Conservation (phyloP, 2,329 filamentous ascomycete genomes). For the Dactylellina drechsleri region DNA sequence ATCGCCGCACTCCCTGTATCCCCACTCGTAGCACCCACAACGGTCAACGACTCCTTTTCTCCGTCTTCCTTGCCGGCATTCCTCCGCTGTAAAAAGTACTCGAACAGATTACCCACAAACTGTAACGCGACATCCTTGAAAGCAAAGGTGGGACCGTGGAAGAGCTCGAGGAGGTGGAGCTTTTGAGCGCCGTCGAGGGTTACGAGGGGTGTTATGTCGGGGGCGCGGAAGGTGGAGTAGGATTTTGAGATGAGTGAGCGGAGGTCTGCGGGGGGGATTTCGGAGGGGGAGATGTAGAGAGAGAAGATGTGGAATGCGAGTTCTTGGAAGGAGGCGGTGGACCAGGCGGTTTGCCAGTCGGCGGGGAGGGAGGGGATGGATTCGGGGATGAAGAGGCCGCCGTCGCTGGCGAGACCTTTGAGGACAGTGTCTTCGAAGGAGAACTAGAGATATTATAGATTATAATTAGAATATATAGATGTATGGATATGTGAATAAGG, state of each 20-base stretch:
- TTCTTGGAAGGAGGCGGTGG: constrained; percentile 79
- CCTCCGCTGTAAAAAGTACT: constrained; percentile 81
- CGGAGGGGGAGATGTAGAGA: constrained; percentile 83
- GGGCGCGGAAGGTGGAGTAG: constrained; percentile 86
- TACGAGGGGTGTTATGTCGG: constrained; percentile 80
- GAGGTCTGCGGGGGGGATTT: constrained; percentile 83
- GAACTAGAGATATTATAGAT: constrained; percentile 66
- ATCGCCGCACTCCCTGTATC: constrained; percentile 95
- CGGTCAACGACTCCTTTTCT: constrained; percentile 75
- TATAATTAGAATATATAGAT: constrained; percentile 6
- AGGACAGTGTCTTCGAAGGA: constrained; percentile 92
- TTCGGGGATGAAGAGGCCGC: constrained; percentile 89
- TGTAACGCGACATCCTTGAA: constrained; percentile 97
- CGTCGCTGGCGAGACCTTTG: constrained; percentile 86
- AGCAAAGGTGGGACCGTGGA: constrained; percentile 93
- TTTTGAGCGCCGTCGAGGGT: constrained; percentile 77
- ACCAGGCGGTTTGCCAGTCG: constrained; percentile 77
- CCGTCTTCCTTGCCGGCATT: constrained; percentile 74
- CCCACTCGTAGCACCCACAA: constrained; percentile 86
- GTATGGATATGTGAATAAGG: neutral
- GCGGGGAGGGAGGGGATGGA: constrained; percentile 74
- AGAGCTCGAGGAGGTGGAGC: constrained; percentile 88
- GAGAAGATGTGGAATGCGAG: constrained; percentile 86
- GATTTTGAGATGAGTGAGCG: constrained; percentile 83
- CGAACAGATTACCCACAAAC: constrained; percentile 94